Evolutionary conservation across 495 filamentous ascomycete genomes (phyloP).

Genomic region (Aspergillus kassunensis): DNA sequence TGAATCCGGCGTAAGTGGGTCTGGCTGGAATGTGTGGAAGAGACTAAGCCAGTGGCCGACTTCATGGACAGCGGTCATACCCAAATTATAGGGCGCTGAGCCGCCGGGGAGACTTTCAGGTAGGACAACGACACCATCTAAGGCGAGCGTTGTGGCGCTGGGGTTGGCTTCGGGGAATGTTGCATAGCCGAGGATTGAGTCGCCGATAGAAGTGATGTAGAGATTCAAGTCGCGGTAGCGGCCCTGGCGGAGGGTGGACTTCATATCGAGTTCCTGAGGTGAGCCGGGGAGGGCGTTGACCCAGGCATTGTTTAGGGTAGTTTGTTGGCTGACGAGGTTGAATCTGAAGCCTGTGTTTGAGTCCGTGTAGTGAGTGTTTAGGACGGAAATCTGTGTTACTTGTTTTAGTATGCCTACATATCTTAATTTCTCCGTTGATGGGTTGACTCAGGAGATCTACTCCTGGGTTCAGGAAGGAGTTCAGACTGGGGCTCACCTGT

Average conservation of each 20-base stretch:
- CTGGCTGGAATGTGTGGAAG: conserved; percentile 1
- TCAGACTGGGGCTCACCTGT: not conserved
- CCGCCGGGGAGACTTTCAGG: not conserved
- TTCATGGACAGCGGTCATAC: conserved; percentile 4
- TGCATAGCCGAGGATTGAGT: not conserved
- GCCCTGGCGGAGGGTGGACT: not conserved
- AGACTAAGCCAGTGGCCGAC: conserved; percentile 7
- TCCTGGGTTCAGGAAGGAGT: no score
- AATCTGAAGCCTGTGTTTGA: not conserved
- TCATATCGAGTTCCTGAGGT: not conserved
- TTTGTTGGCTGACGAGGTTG: not conserved
- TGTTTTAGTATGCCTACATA: not conserved
- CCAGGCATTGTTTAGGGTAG: not conserved
- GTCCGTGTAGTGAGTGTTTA: not conserved
- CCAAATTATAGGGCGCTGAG: not conserved
- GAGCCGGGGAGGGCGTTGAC: not conserved
- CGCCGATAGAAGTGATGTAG: not conserved
- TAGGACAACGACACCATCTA: conserved; percentile 1
- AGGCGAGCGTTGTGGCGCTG: not conserved
- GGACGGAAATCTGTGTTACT: not conserved
- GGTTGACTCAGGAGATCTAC: no score
- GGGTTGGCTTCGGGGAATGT: not conserved
- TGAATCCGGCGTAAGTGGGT: not conserved
- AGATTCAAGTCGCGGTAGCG: not conserved
- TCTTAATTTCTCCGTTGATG: no score